These are phyloP conservation scores for Byssochlamys sp. DNA, from an alignment of 2,329 filamentous ascomycete genomes.

Conservation along the genomic window DNA sequence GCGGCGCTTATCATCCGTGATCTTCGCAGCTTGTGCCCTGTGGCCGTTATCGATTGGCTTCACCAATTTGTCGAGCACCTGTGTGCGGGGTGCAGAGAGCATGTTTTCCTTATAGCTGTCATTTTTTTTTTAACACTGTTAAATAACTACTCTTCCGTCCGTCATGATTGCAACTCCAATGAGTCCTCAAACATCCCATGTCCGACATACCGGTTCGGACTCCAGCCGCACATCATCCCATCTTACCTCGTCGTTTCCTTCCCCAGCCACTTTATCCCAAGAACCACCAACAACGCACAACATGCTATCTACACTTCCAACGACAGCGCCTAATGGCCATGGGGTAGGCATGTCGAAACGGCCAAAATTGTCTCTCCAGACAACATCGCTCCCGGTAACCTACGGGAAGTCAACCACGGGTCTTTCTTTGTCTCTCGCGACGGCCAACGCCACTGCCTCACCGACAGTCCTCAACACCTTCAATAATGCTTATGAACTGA, in stretches of 20 bases:
- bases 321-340: constrained; percentile 7
- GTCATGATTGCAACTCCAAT: constrained; percentile 16
- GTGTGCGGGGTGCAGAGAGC: not conserved
- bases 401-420: constrained; percentile 47
- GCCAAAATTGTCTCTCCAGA: constrained; percentile 55
- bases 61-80: not conserved
- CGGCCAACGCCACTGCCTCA: constrained; percentile 40
- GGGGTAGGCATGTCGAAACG: constrained; percentile 23
- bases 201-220: constrained; percentile 3
- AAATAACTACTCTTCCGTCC: constrained; percentile 1
- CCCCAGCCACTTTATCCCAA: constrained; percentile 4
- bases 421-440: constrained; percentile 45
- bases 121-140: not conserved
- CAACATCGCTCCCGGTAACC: constrained; percentile 39
- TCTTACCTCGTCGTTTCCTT: constrained; percentile 9
- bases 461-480: constrained; percentile 55
- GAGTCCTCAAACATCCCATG: constrained; percentile 12
- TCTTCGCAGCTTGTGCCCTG: not conserved
- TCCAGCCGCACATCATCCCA: constrained; percentile 5
- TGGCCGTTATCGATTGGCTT: not conserved
- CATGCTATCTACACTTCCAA: constrained; percentile 4
- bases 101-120: not conserved
- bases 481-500: constrained; percentile 47
- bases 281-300: constrained; percentile 7
- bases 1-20: not conserved